A percentile compares a stretch with the other conserved stretches of the same genome.
Conservation (phyloP, 140 eudicot genomes). For the Eryngium alpinum region DNA sequence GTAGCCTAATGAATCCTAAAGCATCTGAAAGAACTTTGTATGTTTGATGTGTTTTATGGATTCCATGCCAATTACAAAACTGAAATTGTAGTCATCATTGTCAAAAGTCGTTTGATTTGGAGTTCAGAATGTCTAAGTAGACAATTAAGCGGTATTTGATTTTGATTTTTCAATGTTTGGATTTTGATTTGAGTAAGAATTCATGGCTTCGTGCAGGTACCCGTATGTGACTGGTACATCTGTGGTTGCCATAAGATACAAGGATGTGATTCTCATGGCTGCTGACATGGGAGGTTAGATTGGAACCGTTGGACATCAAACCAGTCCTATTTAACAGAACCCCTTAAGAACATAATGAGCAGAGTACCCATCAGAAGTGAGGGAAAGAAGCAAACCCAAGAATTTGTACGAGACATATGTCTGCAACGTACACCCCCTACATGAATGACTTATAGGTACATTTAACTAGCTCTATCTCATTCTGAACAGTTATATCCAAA, state of each 20-base stretch:
- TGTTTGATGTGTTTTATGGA: background rate
- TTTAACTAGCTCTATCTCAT: no score
- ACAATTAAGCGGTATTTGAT: background rate
- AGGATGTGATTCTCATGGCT: constrained; percentile 91
- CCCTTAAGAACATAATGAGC: no score
- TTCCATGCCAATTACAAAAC: no score
- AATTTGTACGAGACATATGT: no score
- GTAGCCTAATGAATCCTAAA: background rate
- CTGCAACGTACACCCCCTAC: no score
- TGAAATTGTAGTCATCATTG: background rate
- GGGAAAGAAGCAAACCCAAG: no score
- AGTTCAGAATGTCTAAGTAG: background rate
- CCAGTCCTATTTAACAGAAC: no score
- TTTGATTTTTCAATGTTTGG: background rate
- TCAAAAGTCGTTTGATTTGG: background rate
- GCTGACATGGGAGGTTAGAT: constrained; percentile 96
- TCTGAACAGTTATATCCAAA: no score
- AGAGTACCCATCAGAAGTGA: no score
- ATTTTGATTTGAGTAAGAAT: background rate
- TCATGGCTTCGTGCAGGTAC: constrained; percentile 33
- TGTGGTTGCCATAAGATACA: constrained; percentile 78
- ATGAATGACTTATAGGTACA: no score
- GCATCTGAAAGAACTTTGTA: constrained; percentile 17
- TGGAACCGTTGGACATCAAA: no score
- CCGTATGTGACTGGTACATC: constrained; percentile 96